phyloP scores from a whole-genome alignment of 208 protist genomes.

The Trypanosoma boissoni region DNA sequence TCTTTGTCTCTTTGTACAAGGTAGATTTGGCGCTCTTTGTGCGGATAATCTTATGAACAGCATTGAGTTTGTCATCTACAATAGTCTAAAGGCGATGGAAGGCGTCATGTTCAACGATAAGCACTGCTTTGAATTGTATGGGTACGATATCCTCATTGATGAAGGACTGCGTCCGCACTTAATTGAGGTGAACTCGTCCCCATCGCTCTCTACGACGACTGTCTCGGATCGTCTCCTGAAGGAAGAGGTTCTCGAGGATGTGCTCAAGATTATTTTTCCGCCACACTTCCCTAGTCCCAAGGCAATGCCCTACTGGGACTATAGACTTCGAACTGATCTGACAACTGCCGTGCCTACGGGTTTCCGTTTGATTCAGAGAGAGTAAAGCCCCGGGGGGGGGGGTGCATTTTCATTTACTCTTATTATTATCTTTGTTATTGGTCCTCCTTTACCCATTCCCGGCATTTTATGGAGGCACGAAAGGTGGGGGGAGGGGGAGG shows the following conservation, averaged over 20 bases:
- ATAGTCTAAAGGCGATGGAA: conserved; percentile 90
- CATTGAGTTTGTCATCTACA: conserved; percentile 93
- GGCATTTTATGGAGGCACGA: too few species aligned
- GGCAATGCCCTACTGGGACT: conserved; percentile 78
- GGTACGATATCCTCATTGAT: conserved; percentile 97
- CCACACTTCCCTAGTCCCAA: conserved; percentile 55
- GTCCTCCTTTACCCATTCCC: too few species aligned
- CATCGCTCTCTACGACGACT: conserved; percentile 87
- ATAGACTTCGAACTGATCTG: conserved; percentile 74
- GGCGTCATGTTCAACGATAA: conserved; percentile 93
- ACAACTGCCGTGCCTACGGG: conserved; percentile 59
- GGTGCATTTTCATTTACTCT: too few species aligned
- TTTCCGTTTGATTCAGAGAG: conserved; percentile 56
- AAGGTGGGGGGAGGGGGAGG: too few species aligned
- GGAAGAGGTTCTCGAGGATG: conserved; percentile 76
- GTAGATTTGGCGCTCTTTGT: conserved; percentile 59
- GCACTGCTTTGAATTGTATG: conserved; percentile 97
- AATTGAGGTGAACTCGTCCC: conserved; percentile 96
- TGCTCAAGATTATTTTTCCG: conserved; percentile 79
- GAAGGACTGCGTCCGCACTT: conserved; percentile 94
- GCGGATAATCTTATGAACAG: conserved; percentile 73
- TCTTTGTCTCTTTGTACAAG: conserved; percentile 85
- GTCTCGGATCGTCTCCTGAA: conserved; percentile 82
- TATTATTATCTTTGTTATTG: too few species aligned
- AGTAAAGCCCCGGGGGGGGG: too few species aligned